Percentiles rank a stretch among this genome's conserved stretches.
Conservation (phyloP, 1,284 basidiomycete species). For the Taiwanofungus camphoratus region DNA sequence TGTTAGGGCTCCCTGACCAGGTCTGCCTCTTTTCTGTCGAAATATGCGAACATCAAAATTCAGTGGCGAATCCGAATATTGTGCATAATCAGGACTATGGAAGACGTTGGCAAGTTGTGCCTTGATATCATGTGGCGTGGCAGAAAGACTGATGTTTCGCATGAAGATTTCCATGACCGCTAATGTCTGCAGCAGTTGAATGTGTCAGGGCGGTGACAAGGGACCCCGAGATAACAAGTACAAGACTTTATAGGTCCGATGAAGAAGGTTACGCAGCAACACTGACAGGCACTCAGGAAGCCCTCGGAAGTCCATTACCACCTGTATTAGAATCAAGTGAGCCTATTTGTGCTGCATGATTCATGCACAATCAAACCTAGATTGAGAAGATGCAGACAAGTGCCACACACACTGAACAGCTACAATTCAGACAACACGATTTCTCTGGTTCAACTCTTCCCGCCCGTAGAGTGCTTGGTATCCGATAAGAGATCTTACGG, state of each 20-base stretch:
- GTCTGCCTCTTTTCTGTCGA: conserved; percentile 24
- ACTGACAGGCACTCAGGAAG: background rate
- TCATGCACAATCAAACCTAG: no score
- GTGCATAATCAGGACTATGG: conserved; percentile 36
- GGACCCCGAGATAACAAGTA: background rate
- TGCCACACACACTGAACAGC: no score
- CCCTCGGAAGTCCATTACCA: no score
- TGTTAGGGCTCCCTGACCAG: conserved; percentile 42
- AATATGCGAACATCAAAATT: conserved; percentile 43
- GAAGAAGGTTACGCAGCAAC: conserved; percentile 1
- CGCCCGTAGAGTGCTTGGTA: no score
- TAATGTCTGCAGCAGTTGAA: background rate
- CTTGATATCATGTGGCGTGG: conserved; percentile 31
- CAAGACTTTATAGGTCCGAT: background rate
- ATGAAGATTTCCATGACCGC: conserved; percentile 33
- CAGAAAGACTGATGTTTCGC: conserved; percentile 31
- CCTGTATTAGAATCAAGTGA: no score
- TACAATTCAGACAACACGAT: no score
- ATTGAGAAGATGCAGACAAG: no score
- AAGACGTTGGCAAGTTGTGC: conserved; percentile 37
- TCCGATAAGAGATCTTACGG: no score
- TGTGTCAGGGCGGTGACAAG: background rate
- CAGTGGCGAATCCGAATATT: conserved; percentile 27
- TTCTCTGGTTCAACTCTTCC: no score
- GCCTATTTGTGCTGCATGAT: no score